These are phyloP conservation scores for Blepharisma stoltei DNA, from an alignment of 73 alveolate species.

Conservation along the genomic window DNA sequence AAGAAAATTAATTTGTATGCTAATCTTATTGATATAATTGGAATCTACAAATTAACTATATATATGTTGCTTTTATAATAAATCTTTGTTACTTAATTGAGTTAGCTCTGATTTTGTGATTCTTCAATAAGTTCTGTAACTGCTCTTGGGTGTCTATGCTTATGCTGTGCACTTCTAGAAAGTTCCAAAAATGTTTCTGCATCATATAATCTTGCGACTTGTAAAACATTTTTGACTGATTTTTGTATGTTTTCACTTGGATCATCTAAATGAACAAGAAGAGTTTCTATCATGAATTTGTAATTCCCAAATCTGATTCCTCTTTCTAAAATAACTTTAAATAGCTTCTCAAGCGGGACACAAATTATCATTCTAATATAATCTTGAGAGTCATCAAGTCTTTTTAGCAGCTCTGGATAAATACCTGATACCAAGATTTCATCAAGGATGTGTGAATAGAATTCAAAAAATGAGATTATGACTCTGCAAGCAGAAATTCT, in stretches of 20 bases:
- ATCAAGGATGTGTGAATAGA: background rate
- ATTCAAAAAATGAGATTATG: background rate
- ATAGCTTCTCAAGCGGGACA: background rate
- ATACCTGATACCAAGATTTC: background rate
- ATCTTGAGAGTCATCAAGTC: constrained; percentile 23
- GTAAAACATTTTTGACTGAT: constrained; percentile 14
- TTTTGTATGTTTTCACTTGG: background rate
- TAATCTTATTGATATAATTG: too few relatives aligned
- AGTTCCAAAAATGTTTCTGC: background rate
- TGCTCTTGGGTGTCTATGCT: constrained; percentile 23
- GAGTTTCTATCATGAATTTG: background rate
- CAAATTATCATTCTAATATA: background rate
- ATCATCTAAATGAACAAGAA: constrained; percentile 16
- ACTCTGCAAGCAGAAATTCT: background rate
- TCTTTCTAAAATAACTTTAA: background rate
- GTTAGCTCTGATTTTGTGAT: too few relatives aligned
- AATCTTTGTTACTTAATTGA: too few relatives aligned
- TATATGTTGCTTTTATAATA: too few relatives aligned
- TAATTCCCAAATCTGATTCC: background rate
- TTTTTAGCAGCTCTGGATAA: background rate
- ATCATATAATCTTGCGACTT: background rate
- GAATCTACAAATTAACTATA: too few relatives aligned
- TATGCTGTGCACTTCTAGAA: background rate
- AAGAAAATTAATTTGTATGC: background rate
- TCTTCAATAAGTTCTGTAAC: background rate